A percentile compares a stretch with the other conserved stretches of the same genome.
phyloP scores from a whole-genome alignment of 1,284 basidiomycete species.

The Gomphus bonarii region DNA sequence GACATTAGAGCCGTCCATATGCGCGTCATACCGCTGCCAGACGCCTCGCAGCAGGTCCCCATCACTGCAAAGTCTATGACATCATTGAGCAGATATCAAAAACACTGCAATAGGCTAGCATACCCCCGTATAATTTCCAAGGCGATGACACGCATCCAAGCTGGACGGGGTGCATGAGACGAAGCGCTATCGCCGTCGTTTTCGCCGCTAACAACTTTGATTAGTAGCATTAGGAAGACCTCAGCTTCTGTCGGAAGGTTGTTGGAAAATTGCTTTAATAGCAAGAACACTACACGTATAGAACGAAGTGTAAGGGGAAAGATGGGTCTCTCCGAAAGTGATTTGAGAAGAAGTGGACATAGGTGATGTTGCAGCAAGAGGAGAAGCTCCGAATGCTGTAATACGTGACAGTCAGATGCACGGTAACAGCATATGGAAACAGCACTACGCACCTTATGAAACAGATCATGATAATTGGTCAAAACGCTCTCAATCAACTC shows the following conservation, averaged over 20 bases:
- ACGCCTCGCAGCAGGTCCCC: conserved; percentile 70
- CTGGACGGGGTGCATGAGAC: conserved; percentile 37
- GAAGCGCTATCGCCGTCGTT: conserved; percentile 28
- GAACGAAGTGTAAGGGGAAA: conserved; percentile 88
- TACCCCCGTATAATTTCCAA: conserved; percentile 88
- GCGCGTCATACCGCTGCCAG: conserved; percentile 74
- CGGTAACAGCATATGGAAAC: not conserved
- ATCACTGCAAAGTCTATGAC: conserved; percentile 65
- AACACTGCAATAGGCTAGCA: conserved; percentile 13
- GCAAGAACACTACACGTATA: conserved; percentile 85
- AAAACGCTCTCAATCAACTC: conserved; percentile 96
- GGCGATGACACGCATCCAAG: conserved; percentile 84
- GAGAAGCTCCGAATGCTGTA: conserved; percentile 72
- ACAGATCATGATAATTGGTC: conserved; percentile 86
- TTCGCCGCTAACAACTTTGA: conserved; percentile 71
- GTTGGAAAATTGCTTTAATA: conserved; percentile 84
- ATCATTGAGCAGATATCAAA: conserved; percentile 1
- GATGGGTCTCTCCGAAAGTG: conserved; percentile 71
- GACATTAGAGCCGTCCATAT: conserved; percentile 34
- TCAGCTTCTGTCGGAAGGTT: conserved; percentile 77
- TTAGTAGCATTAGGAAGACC: conserved; percentile 75
- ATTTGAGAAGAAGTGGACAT: conserved; percentile 81
- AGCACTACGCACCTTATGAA: conserved; percentile 52
- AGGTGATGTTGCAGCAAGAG: conserved; percentile 81
- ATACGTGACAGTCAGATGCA: not conserved